Base-by-base conservation (phyloP, 2,329 filamentous ascomycete species). In the Alternaria atra region DNA sequence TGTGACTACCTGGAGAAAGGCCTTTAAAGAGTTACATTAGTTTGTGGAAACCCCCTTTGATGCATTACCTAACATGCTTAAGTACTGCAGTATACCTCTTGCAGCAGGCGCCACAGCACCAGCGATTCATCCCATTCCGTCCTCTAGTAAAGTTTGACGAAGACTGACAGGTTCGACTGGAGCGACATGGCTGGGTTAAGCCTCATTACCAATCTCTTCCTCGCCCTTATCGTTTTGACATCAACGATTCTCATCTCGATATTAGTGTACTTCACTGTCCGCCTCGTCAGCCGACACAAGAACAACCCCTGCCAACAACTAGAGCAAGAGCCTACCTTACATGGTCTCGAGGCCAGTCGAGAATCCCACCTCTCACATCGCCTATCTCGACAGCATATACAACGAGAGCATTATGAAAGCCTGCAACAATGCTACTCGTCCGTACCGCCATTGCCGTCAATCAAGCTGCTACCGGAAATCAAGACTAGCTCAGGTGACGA, bases 151-250 rank as follows among this genome's bases (percentile, higher is more conserved):
- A 17, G 10, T 29, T 34, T 23, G 27, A n/a, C n/a, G 12, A 37
- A 13, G 47, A 35, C 32, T 8, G 29, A 37, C 29, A 46, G 15
- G 13, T 6, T 44, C 8, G 2, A 29, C 30, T 32, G 25, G 47
- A 23, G 52, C 2, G 37, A 44, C 13, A 65, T 65, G 60, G 15
- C 48, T 17, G 50, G 25, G 2, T 46, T 35, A 15, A 44, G 48
- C 34, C 35, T 48, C 4, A 50, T 47, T 0, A 32, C 51, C 0
- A 54, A 67, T 5, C 58, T 72, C 3, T 64, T 70, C 51, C 46
- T 67, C 13, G 56, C 63, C 9, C 60, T 72, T 2, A 59, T 66
- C n/a, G 48, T 67, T 10, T 42, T 72, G 6, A 60, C 55, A 6
- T 63, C 63, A 40, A 52, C 50, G 0, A 52, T 70, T 27, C 58